A percentile compares a stretch with the other conserved stretches of the same genome.
Evolutionary conservation across 768 basidiomycete genomes (phyloP).

Genomic region (Imleria badia): DNA sequence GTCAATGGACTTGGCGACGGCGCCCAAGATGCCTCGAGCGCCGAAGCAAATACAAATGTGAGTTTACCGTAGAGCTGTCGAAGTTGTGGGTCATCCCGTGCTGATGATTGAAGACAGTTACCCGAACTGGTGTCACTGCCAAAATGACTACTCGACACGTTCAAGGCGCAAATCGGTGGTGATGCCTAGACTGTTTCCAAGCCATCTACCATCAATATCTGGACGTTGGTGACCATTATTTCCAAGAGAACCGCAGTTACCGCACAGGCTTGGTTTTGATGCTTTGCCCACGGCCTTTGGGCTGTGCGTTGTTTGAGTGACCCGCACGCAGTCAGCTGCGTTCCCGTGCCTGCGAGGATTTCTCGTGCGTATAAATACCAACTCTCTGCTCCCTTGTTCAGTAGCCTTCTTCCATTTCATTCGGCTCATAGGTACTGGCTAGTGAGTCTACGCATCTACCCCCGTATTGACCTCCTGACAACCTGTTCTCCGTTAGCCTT

Average conservation of each 20-base stretch:
- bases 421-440: conserved; percentile 19
- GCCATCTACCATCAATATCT: too few species aligned
- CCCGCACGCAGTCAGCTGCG: not conserved
- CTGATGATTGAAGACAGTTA: too few species aligned
- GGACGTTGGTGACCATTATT: too few species aligned
- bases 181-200: too few species aligned
- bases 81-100: too few species aligned
- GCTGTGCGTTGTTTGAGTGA: not conserved
- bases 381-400: not conserved
- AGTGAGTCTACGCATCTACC: conserved; percentile 7
- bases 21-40: too few species aligned
- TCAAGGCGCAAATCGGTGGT: too few species aligned
- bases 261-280: not conserved
- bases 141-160: too few species aligned
- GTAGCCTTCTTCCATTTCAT: conserved; percentile 11
- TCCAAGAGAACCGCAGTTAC: not conserved
- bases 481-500: conserved; percentile 7
- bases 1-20: too few species aligned
- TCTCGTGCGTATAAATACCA: not conserved
- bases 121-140: too few species aligned
- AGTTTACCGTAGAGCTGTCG: too few species aligned
- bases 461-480: not conserved
- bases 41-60: too few species aligned
- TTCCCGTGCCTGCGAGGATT: not conserved
- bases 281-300: not conserved